Percentiles rank a stretch among this genome's conserved stretches.
These are phyloP conservation scores for Diaporthe eres DNA, from an alignment of 2,329 filamentous ascomycete species.

Conservation along the genomic window DNA sequence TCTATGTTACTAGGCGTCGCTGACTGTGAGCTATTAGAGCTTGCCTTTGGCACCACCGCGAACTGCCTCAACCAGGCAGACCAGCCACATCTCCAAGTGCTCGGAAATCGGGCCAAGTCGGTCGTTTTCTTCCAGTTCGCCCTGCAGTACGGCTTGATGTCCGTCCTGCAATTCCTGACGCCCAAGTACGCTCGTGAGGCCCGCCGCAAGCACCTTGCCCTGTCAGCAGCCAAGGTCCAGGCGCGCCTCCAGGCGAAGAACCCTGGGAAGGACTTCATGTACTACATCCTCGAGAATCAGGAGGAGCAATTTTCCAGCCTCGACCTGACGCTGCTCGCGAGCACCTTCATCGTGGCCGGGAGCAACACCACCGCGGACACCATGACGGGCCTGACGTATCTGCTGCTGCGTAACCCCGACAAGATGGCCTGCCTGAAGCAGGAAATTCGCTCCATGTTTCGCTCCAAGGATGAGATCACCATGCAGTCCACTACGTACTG, in stretches of 20 bases:
- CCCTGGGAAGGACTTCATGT: slow-evolving; percentile 41
- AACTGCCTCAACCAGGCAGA: slow-evolving; percentile 28
- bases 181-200: slow-evolving; percentile 27
- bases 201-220: slow-evolving; percentile 19
- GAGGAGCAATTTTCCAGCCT: slow-evolving; percentile 41
- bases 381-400: slow-evolving; percentile 50
- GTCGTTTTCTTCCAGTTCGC: slow-evolving; percentile 22
- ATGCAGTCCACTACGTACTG: slow-evolving; percentile 45
- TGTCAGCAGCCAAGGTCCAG: slow-evolving; percentile 23
- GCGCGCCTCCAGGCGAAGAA: slow-evolving; percentile 37
- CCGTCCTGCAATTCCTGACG: slow-evolving; percentile 1
- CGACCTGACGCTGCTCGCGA: slow-evolving; percentile 43
- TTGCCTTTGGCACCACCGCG: slow-evolving; percentile 26
- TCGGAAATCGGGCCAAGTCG: slow-evolving; percentile 23
- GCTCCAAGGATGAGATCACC: slow-evolving; percentile 47
- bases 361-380: slow-evolving; percentile 64
- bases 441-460: slow-evolving; percentile 50
- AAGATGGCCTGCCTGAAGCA: slow-evolving; percentile 43
- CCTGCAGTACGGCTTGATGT: slow-evolving; percentile 17
- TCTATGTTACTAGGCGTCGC: too few relatives aligned
- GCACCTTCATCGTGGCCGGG: slow-evolving; percentile 57
- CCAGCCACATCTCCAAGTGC: slow-evolving; percentile 26
- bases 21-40: background rate
- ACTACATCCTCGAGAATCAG: slow-evolving; percentile 43
- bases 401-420: slow-evolving; percentile 48